These are phyloP conservation scores for Colletotrichum sp. DNA, from an alignment of 2,329 filamentous ascomycete species.

Conservation along the genomic window DNA sequence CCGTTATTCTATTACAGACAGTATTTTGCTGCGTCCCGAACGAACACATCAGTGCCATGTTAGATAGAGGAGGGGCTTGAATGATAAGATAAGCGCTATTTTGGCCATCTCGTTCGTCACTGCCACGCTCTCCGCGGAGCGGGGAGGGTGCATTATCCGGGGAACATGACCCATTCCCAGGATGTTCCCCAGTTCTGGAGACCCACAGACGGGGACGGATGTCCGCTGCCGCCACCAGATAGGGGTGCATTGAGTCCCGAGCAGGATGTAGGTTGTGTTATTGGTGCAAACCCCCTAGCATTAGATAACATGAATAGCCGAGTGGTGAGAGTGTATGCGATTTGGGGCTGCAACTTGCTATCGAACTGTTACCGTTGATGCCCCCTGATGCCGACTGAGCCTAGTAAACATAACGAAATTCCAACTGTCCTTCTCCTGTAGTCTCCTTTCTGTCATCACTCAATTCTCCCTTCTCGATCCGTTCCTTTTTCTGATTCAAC, in stretches of 20 bases:
- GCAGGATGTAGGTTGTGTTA: neutral
- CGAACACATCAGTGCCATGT: neutral
- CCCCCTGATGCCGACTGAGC: neutral
- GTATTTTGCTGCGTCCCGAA: neutral
- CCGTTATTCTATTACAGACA: neutral
- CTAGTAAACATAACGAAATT: constrained; percentile 20
- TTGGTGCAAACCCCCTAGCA: neutral
- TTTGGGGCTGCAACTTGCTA: neutral
- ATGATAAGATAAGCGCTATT: neutral
- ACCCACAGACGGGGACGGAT: neutral
- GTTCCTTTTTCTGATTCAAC: constrained; percentile 16
- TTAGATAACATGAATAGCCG: neutral
- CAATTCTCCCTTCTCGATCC: neutral
- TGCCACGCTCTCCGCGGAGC: neutral
- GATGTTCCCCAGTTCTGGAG: neutral
- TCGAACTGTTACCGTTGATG: neutral
- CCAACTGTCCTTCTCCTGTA: constrained; percentile 12
- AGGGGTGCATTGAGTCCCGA: neutral
- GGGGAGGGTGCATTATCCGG: neutral
- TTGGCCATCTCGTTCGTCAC: neutral
- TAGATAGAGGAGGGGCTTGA: neutral
- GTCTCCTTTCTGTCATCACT: constrained; percentile 12
- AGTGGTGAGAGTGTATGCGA: neutral
- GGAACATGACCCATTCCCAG: neutral
- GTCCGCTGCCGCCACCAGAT: neutral